Evolutionary conservation across 2,329 filamentous ascomycete species (phyloP).

Genomic region (Aspergillus japonicus): DNA sequence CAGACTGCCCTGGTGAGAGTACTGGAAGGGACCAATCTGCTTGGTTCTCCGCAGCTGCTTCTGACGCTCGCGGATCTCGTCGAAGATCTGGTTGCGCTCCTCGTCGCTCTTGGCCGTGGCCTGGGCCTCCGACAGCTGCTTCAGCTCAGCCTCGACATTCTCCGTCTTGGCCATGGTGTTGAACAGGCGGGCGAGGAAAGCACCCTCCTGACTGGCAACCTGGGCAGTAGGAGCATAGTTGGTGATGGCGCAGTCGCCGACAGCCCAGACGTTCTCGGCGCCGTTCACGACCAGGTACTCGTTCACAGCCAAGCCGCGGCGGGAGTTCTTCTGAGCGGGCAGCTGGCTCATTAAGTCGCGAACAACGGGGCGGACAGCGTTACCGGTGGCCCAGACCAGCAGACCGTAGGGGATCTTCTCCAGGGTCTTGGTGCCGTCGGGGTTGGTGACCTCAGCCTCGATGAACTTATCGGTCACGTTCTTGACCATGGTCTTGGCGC

Average conservation of each 20-base stretch:
- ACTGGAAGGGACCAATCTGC: constrained; percentile 96
- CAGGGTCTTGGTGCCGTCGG: constrained; percentile 79
- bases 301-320: constrained; percentile 92
- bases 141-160: constrained; percentile 72
- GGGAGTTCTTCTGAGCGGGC: constrained; percentile 90
- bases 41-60: constrained; percentile 84
- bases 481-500: constrained; percentile 99
- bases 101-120: constrained; percentile 67
- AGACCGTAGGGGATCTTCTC: constrained; percentile 89
- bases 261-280: constrained; percentile 94
- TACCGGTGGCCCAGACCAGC: constrained; percentile 97
- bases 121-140: constrained; percentile 63
- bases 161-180: constrained; percentile 99
- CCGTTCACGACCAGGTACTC: constrained; percentile 99
- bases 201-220: constrained; percentile 92
- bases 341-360: constrained; percentile 90
- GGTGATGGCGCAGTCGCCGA: constrained; percentile 94
- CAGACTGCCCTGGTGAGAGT: constrained; percentile 94
- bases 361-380: constrained; percentile 84
- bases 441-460: constrained; percentile 78
- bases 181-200: constrained; percentile 91
- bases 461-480: constrained; percentile 90
- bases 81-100: constrained; percentile 57
- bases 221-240: constrained; percentile 98
- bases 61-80: constrained; percentile 82